Percentiles rank a stretch among this genome's conserved stretches.
phyloP scores from a whole-genome alignment of 345 rosid species.

The Eucalyptus grandis region DNA sequence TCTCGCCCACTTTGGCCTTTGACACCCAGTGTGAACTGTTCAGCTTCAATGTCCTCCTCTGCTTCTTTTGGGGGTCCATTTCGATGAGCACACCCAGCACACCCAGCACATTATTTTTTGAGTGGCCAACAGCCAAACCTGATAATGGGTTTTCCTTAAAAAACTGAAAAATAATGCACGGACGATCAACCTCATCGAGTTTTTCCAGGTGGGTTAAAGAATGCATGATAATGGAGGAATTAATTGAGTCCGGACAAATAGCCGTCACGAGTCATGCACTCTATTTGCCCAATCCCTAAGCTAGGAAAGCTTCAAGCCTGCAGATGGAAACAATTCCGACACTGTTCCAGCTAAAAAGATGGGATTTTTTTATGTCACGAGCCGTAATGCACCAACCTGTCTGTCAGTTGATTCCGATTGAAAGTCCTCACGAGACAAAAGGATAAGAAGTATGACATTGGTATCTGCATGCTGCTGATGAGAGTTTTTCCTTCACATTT shows the following conservation, averaged over 20 bases:
- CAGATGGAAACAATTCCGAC: conserved; percentile 11
- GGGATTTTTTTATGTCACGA: background rate
- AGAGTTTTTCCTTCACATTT: background rate
- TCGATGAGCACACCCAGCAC: background rate
- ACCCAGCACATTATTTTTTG: background rate
- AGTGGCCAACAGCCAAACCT: conserved; percentile 60
- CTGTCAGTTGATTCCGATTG: conserved; percentile 4
- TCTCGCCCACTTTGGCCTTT: background rate
- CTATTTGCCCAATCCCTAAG: conserved; percentile 25
- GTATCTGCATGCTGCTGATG: background rate
- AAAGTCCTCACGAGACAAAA: background rate
- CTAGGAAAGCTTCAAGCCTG: conserved; percentile 9
- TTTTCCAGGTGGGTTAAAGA: background rate
- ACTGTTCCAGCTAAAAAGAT: conserved; percentile 4
- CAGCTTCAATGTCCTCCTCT: background rate
- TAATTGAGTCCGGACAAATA: conserved; percentile 22
- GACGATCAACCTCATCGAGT: background rate
- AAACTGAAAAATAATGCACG: background rate
- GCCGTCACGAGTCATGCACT: conserved; percentile 21
- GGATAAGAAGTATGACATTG: background rate
- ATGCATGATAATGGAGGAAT: conserved; percentile 7
- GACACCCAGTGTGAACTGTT: background rate
- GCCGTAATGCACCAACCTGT: conserved; percentile 11
- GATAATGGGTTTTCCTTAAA: conserved; percentile 5
- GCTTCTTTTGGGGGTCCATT: background rate